Conservation (phyloP, 805 yeast genomes). For the Lipomyces sp. region DNA sequence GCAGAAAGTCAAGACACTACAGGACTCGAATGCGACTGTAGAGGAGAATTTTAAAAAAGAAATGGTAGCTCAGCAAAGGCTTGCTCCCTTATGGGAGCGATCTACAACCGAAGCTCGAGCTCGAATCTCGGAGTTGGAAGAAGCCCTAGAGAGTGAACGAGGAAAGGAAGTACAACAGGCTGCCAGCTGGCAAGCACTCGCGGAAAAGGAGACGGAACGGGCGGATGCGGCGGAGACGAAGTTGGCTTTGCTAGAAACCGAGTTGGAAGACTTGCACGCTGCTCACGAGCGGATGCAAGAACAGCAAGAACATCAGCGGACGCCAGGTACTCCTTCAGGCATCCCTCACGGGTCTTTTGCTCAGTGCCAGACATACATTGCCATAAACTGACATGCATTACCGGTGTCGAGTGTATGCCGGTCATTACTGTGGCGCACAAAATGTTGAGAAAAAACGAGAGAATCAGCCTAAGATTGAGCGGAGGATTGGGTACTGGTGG, state of each 20-base stretch:
- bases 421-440: too few species aligned
- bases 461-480: too few species aligned
- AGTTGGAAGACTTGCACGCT: constrained; percentile 44
- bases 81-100: constrained; percentile 60
- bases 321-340: constrained; percentile 21
- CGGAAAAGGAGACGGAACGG: constrained; percentile 47
- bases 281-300: constrained; percentile 22
- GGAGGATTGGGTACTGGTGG: too few species aligned
- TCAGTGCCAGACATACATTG: too few species aligned
- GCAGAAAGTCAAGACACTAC: constrained; percentile 54
- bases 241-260: constrained; percentile 53
- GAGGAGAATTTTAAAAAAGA: constrained; percentile 62
- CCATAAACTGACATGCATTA: too few species aligned
- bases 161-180: constrained; percentile 48
- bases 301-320: constrained; percentile 12
- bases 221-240: constrained; percentile 48
- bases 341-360: too few species aligned
- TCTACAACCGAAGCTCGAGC: constrained; percentile 56
- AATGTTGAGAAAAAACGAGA: too few species aligned
- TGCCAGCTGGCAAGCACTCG: constrained; percentile 47
- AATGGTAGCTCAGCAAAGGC: constrained; percentile 63
- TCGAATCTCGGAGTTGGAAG: constrained; percentile 61
- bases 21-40: constrained; percentile 50
- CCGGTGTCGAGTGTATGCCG: too few species aligned
- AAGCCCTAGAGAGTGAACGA: constrained; percentile 51